phyloP scores from a whole-genome alignment of 2,329 filamentous ascomycete genomes.

The Alternaria gaisen region DNA sequence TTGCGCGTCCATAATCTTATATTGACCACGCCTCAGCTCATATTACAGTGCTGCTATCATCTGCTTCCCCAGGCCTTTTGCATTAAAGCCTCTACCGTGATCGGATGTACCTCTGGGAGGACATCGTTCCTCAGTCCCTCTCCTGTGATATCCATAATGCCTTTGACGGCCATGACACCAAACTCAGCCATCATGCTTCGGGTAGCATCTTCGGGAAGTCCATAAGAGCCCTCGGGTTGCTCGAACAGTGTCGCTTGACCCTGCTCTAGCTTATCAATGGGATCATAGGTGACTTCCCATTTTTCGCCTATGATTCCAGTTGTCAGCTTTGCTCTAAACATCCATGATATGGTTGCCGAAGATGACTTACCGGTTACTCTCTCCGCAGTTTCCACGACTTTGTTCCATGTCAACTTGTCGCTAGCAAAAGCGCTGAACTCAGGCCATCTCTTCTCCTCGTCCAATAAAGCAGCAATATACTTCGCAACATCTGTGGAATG shows the following conservation, averaged over 20 bases:
- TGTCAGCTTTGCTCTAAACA: background rate
- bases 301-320: conserved; percentile 12
- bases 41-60: background rate
- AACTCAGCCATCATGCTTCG: conserved; percentile 10
- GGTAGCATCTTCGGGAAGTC: conserved; percentile 9
- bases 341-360: background rate
- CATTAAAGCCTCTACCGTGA: conserved; percentile 16
- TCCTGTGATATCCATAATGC: conserved; percentile 14
- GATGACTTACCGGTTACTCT: conserved; percentile 47
- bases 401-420: conserved; percentile 56
- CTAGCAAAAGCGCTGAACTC: conserved; percentile 48
- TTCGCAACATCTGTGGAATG: conserved; percentile 27
- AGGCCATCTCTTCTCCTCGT: conserved; percentile 43
- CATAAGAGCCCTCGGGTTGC: conserved; percentile 17
- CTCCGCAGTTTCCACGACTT: conserved; percentile 57
- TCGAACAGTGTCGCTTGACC: conserved; percentile 18
- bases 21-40: background rate
- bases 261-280: conserved; percentile 12
- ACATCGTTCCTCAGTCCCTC: conserved; percentile 16
- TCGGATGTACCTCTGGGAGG: conserved; percentile 19
- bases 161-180: conserved; percentile 17
- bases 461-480: conserved; percentile 23
- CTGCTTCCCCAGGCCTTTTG: conserved; percentile 20
- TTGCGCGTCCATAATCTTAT: too few relatives aligned
- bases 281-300: conserved; percentile 21